phyloP scores from a whole-genome alignment of 106 monocot genomes.

The Agapanthus africanus region DNA sequence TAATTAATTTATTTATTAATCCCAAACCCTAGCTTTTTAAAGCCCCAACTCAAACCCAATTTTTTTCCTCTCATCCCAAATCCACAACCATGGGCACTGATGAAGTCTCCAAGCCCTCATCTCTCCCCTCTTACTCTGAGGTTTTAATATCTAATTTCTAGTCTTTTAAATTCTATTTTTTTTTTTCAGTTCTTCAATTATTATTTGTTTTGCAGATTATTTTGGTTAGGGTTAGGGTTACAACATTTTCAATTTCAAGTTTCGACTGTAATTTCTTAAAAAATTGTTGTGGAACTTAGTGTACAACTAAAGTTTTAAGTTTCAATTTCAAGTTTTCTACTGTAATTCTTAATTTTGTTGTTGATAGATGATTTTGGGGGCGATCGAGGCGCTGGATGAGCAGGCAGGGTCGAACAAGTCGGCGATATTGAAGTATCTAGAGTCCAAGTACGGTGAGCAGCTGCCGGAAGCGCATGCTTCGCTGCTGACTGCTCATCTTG shows the following conservation, averaged over 20 bases:
- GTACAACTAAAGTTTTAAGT: background rate
- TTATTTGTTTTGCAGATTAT: background rate
- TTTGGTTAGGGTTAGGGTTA: background rate
- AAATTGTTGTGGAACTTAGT: background rate
- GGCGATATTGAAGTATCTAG: slow-evolving; percentile 65
- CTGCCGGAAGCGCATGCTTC: slow-evolving; percentile 36
- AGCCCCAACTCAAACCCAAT: background rate
- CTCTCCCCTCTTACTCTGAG: slow-evolving; percentile 36
- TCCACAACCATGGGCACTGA: slow-evolving; percentile 27
- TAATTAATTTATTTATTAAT: background rate
- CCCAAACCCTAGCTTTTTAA: slow-evolving; percentile 11
- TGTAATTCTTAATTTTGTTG: background rate
- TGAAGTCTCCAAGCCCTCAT: slow-evolving; percentile 18
- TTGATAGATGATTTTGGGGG: slow-evolving; percentile 65
- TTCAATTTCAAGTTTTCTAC: background rate
- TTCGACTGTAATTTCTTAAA: background rate
- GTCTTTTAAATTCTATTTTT: background rate
- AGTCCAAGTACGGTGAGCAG: slow-evolving; percentile 39
- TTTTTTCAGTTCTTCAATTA: background rate
- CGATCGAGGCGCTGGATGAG: slow-evolving; percentile 50
- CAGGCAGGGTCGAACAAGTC: slow-evolving; percentile 62
- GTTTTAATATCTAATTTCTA: background rate
- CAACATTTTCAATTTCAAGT: background rate
- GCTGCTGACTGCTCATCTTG: slow-evolving; percentile 29
- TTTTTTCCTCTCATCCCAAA: background rate